Percentiles rank a stretch among this genome's conserved stretches.
phyloP scores from a whole-genome alignment of 306 rosid species.

The Castanea mollissima region DNA sequence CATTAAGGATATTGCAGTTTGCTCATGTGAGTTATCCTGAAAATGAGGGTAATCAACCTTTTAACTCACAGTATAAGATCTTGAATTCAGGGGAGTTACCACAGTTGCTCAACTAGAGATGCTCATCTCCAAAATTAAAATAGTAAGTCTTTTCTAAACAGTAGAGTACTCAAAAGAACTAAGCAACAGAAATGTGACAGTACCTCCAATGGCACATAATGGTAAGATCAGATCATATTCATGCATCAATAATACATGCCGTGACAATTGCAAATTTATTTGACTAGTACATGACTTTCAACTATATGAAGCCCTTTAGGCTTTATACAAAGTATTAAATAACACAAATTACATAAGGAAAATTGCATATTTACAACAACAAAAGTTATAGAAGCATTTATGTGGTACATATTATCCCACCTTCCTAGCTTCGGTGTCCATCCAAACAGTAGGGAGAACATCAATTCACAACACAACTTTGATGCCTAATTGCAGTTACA shows the following conservation, averaged over 20 bases:
- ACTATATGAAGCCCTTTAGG: not conserved
- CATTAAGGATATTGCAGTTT: not conserved
- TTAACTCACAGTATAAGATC: not conserved
- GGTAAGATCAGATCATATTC: not conserved
- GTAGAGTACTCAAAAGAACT: not conserved
- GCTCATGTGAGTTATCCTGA: not conserved
- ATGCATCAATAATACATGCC: too few species aligned
- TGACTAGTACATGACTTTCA: not conserved
- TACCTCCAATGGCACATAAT: not conserved
- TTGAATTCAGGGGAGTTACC: not conserved
- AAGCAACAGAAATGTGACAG: not conserved
- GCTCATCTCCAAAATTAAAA: not conserved
- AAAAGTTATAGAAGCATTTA: too few species aligned
- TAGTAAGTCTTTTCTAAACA: not conserved
- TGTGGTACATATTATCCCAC: too few species aligned
- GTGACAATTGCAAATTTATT: not conserved
- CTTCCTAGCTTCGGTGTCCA: conserved; percentile 45
- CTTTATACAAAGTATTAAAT: conserved; percentile 1
- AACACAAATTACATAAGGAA: conserved; percentile 1
- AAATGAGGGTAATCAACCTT: not conserved
- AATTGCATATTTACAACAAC: conserved; percentile 28
- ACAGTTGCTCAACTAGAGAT: not conserved
- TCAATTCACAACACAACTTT: conserved; percentile 14
- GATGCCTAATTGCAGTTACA: conserved; percentile 20
- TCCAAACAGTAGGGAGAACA: conserved; percentile 7